Base-by-base conservation (phyloP, 306 rosid genomes). In the Benincasa hispida region DNA sequence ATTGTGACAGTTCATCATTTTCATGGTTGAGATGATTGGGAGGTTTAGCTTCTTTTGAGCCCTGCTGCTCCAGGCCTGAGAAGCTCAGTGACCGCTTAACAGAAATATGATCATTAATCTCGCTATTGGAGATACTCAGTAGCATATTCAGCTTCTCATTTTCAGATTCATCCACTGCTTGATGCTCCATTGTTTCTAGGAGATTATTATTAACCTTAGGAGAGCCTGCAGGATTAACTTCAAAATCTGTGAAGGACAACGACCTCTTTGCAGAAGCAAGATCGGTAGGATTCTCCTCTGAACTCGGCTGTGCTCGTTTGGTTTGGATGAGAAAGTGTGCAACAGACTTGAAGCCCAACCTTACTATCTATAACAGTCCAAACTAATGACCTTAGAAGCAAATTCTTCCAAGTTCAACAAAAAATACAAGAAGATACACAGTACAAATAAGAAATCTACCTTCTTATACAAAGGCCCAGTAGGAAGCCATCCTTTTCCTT, bases 271-370 rank as follows among this genome's bases (percentile, higher is more conserved):
- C 96, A 72, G 92, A 86, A 79, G 81, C 82, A 45, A 85, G 80
- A 42, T 80, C 72, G 14, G 82, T 50, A 18, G 45, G 28, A 72
- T 50, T 21, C 81, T 87, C 70, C 79, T 65, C 85, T 53, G n/a
- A 77, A 59, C 77, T 68, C 66, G 62, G 45, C 66, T 84, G 87
- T 53, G 87, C 24, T 9, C 88, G 88, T 47, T 72, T 85, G 45
- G 98, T 89, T 83, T 90, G 90, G 80, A 95, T 84, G 84, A 95
- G 99, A 85, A 86, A 95, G 81, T 95, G 99, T 6, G 99, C 98
- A 72, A 95, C 99, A 19, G 99, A 95, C 85, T 88, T 92, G 84
- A 77, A 90, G 35, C 99, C 96, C 85, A 89, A 75, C 74, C 73
- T 57, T 15, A 82, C 19, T 84, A 88, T 79, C 99, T 95, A 79